Conservation (phyloP, 176 grass and related monocot species). For the Eleusine coracana region DNA sequence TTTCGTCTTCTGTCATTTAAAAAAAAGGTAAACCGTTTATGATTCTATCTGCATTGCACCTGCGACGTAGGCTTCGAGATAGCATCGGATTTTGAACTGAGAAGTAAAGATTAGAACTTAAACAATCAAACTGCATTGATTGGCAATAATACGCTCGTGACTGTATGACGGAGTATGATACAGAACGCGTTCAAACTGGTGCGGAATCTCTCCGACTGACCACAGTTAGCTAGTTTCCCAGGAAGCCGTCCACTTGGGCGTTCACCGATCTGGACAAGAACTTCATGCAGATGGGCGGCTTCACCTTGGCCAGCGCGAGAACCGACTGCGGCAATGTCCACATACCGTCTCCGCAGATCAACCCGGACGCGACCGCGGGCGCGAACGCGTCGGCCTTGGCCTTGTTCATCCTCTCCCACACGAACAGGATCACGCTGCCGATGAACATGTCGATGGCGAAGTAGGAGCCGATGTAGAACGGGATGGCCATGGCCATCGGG, state of each 20-base stretch:
- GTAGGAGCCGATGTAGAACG: slow-evolving; percentile 53
- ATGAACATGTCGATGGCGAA: slow-evolving; percentile 63
- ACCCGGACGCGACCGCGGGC: slow-evolving; percentile 39
- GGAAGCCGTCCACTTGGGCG: slow-evolving; percentile 40
- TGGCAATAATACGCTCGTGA: background rate
- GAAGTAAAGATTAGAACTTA: background rate
- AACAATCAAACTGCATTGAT: background rate
- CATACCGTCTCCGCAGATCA: slow-evolving; percentile 56
- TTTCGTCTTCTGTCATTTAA: too few species aligned
- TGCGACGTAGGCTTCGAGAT: background rate
- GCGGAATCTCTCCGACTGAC: background rate
- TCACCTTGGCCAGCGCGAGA: slow-evolving; percentile 55
- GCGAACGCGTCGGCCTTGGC: slow-evolving; percentile 42
- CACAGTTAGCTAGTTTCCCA: slow-evolving; percentile 40
- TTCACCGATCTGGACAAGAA: slow-evolving; percentile 51
- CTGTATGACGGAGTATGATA: background rate
- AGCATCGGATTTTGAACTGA: background rate
- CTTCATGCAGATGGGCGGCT: slow-evolving; percentile 68
- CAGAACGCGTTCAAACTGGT: background rate
- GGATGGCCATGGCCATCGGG: slow-evolving; percentile 59
- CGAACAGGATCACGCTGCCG: slow-evolving; percentile 48
- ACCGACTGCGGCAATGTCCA: slow-evolving; percentile 50
- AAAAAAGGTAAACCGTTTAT: background rate
- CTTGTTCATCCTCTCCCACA: slow-evolving; percentile 36
- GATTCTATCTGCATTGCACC: background rate